These are phyloP conservation scores for Aspergillus ochraceus DNA, from an alignment of 2,329 filamentous ascomycete genomes.

Conservation along the genomic window DNA sequence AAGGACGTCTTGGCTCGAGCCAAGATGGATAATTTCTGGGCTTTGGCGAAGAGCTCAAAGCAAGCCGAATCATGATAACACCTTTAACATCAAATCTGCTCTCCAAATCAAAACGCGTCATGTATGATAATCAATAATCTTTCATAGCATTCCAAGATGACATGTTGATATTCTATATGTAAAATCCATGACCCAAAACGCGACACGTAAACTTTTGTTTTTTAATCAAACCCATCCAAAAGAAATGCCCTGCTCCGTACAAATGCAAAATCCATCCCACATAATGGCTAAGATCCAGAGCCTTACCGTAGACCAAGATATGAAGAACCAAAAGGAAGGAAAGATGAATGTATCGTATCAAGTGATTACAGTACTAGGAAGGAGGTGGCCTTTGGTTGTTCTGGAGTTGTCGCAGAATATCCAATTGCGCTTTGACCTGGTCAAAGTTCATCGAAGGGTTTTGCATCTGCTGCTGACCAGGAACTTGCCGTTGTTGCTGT, in stretches of 20 bases:
- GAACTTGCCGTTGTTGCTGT: conserved; percentile 25
- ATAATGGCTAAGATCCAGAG: conserved; percentile 25
- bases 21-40: conserved; percentile 97
- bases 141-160: background rate
- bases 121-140: conserved; percentile 4
- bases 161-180: background rate
- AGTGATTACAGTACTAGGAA: conserved; percentile 19
- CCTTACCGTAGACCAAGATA: conserved; percentile 10
- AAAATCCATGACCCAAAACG: background rate
- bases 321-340: conserved; percentile 3
- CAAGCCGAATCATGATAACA: conserved; percentile 21
- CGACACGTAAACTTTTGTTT: background rate
- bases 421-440: conserved; percentile 44
- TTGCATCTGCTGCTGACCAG: conserved; percentile 27
- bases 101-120: background rate
- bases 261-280: conserved; percentile 6
- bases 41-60: conserved; percentile 71
- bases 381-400: conserved; percentile 34
- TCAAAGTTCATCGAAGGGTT: conserved; percentile 38
- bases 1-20: conserved; percentile 74
- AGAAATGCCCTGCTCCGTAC: conserved; percentile 11
- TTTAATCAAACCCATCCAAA: conserved; percentile 5
- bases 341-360: conserved; percentile 7
- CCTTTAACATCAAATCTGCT: background rate
- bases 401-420: conserved; percentile 40